These are phyloP conservation scores for Lactuca sativa DNA, from an alignment of 129 eudicot genomes.

Conservation along the genomic window DNA sequence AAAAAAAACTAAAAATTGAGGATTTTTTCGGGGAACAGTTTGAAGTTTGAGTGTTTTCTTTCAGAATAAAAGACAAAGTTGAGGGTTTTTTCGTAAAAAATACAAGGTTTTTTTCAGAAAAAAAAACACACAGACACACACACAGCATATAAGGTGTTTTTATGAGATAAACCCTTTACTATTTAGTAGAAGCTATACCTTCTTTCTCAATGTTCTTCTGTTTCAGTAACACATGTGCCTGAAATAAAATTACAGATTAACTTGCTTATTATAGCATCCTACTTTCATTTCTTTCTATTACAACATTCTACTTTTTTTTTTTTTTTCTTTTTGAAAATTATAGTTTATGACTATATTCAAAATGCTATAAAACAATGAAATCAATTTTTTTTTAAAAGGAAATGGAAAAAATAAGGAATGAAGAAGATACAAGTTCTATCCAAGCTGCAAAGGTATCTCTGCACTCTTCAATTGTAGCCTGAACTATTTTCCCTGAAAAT, in stretches of 20 bases:
- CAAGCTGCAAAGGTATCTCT: constrained; percentile 75
- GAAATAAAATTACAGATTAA: constrained; percentile 26
- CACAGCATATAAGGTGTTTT: not conserved
- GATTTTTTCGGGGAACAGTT: too few relatives aligned
- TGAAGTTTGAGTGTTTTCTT: too few relatives aligned
- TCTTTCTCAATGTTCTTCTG: constrained; percentile 59
- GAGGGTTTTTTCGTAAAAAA: too few relatives aligned
- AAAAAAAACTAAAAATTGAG: too few relatives aligned
- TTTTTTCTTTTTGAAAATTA: not conserved
- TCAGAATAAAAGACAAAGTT: too few relatives aligned
- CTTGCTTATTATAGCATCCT: not conserved
- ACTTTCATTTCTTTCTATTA: too few relatives aligned
- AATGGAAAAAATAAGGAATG: constrained; percentile 8
- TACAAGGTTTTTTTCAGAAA: too few relatives aligned
- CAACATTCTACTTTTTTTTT: too few relatives aligned
- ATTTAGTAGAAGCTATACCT: constrained; percentile 38
- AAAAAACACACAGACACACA: too few relatives aligned
- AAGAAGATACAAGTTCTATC: constrained; percentile 64
- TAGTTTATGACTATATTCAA: too few relatives aligned
- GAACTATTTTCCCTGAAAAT: constrained; percentile 84
- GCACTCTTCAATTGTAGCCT: constrained; percentile 81
- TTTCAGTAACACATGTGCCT: constrained; percentile 76
- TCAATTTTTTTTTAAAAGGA: not conserved
- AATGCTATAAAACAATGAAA: too few relatives aligned
- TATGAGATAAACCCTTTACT: not conserved